Evolutionary conservation across 306 rosid species (phyloP), one percentile per base, ranked within the genome.

Genomic region (Medicago truncatula): DNA sequence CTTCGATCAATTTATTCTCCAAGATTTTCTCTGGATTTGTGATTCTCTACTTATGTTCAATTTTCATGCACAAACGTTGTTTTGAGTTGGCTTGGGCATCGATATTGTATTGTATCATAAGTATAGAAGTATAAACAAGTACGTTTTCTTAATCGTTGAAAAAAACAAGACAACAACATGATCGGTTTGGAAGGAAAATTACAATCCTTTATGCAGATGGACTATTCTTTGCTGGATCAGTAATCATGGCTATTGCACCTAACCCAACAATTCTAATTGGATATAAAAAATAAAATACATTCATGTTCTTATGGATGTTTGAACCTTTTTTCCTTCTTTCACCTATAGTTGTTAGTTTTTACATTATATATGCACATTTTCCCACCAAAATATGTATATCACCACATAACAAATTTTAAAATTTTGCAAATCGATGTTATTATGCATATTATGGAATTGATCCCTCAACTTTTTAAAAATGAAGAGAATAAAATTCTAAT

Each of bases 121-220:
- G 10, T 25, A 28, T 28, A 23, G 0, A 23, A 57, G 11, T 25
- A 25, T 8, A 40, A 13, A 17, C 9, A 7, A 46, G 18, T 36
- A 47, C 17, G 0, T 52, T n/a, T 36, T 36, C 38, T 13, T 9
- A 9, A 9, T 70, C 8, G 6, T 52, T 44, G 16, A 46, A 16
- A 17, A 2, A 11, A 12, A 57, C 61, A n/a, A n/a, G 7, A 64
- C 3, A 2, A 31, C 21, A 15, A 9, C 71, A 80, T 80, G 89
- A 88, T 62, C 74, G 69, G 1, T 78, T 43, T 20, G 91, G 91
- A 20, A 81, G 85, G 40, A 84, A 34, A 77, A 16, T 10, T n/a
- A 58, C 86, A 64, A 46, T 88, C 11, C 28, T 88, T 2, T 17
- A 70, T 15, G 91, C 86, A 28, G 91, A 88, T 77, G 63, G 31